Evolutionary conservation across 1,284 basidiomycete species (phyloP).

Genomic region (Cutaneotrichosporon mucoides): DNA sequence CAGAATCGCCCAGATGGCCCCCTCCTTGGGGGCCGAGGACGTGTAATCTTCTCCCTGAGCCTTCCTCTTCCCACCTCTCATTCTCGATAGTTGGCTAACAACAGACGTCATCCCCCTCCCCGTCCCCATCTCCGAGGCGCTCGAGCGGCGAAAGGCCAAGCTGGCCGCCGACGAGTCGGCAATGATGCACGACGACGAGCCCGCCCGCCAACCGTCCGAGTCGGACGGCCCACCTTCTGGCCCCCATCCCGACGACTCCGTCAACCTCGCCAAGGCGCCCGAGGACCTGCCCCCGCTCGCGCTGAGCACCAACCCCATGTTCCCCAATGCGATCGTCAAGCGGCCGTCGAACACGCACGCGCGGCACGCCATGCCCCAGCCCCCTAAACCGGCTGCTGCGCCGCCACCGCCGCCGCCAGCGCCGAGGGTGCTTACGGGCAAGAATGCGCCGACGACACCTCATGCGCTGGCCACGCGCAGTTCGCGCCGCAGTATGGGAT

Average conservation of each 20-base stretch:
- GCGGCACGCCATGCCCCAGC: constrained; percentile 17
- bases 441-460: constrained; percentile 32
- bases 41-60: constrained; percentile 48
- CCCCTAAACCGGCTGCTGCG: background rate
- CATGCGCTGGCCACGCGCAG: constrained; percentile 32
- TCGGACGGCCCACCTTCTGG: too few relatives aligned
- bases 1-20: constrained; percentile 28
- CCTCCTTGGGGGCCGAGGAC: constrained; percentile 17
- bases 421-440: background rate
- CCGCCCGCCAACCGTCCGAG: background rate
- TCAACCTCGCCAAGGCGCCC: constrained; percentile 13
- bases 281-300: constrained; percentile 38
- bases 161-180: constrained; percentile 6
- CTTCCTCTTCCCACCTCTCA: background rate
- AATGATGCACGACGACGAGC: constrained; percentile 7
- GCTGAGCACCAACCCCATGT: constrained; percentile 42
- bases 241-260: background rate
- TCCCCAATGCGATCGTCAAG: constrained; percentile 42
- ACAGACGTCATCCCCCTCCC: constrained; percentile 43
- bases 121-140: constrained; percentile 41
- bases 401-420: background rate
- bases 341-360: constrained; percentile 40
- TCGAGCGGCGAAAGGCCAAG: constrained; percentile 36
- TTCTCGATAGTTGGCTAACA: too few relatives aligned
- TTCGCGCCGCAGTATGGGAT: constrained; percentile 22